Evolutionary conservation across 2,329 filamentous ascomycete species (phyloP), one percentile per base, ranked within the genome.

Genomic region (Huntiella omanensis): DNA sequence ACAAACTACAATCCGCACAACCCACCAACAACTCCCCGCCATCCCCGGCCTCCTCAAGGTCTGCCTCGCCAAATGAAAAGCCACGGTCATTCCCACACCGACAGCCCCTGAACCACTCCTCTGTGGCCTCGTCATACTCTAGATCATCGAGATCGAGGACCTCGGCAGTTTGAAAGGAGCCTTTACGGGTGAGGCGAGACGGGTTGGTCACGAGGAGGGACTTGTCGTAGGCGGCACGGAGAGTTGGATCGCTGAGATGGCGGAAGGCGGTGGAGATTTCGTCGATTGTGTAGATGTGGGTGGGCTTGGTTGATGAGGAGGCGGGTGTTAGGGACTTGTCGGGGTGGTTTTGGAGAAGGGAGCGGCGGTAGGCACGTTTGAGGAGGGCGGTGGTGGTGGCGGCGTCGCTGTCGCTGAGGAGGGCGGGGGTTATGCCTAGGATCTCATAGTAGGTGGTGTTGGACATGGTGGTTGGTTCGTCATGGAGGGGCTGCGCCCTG

Each of bases 61-160:
- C 74, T 6, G 58, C 59, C 58, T 80, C 76, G 12, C 58, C 61
- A 51, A 80, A 69, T 22, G 68, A 57, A 55, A 73, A 81, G 1
- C 76, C 76, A 35, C 67, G 64, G 32, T 65, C 62, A 56, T 79
- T 79, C 35, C 77, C 77, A 57, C 77, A 81, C 45, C 77, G 70
- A 59, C 77, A 81, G 12, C 64, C 54, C 38, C 69, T 66, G 55
- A 67, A 70, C 73, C 75, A 80, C 37, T 63, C 57, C 43, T 61
- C 61, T 12, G 57, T 55, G 4, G 45, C 56, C 49, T 70, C 67
- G 53, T 77, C 70, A 52, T 64, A 72, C 6, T 59, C 60, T 16
- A 80, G 60, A 56, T 81, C 77, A 59, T 81, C 77, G 4, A 82
- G 65, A 56, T 82, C 77, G 33, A 79, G 62, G 2, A 65, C 69